Base-by-base conservation (phyloP, 352 stramenopile species). In the Pythium monospermum region DNA sequence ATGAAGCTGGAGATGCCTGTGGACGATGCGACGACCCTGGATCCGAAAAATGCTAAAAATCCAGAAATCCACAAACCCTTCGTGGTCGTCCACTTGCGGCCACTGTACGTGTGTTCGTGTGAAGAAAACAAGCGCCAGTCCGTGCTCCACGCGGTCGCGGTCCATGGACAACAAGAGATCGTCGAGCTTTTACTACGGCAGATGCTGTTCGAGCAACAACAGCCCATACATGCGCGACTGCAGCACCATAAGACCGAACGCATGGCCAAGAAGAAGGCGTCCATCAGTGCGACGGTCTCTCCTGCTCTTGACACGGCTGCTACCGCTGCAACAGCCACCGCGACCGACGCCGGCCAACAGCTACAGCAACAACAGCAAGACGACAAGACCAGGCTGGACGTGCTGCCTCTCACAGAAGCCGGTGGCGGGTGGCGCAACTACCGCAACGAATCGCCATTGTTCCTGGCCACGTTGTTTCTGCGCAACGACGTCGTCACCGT, bases 351-450 rank as follows among this genome's bases (percentile, higher is more conserved):
- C 21, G 1, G 6, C 13, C 32, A 44, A n/a, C 1, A 21, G 8
- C n/a, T 56, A 25, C 15, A 57, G 16, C 32, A 44, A n/a, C 1
- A 21, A 12, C n/a, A 58, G 23, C 15, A 57, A 16, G 42, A 69
- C 15, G 22, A 57, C 25, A 39, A 33, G 19, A 56, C 27, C 18
- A 71, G 55, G 64, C 27, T 57, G 46, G 32, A 46, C 27, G 59
- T 67, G 2, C 15, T 57, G 13, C 19, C 46, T 5, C 53, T 61
- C 13, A 41, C 46, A 4, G 42, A 55, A 7, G 12, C 36, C n/a
- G n/a, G n/a, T n/a, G n/a, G n/a, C n/a, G 81, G 78, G 2, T 92
- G 81, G 81, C 68, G 55, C 44, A 90, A 87, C 54, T 63, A 87
- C 32, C 69, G 77, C 0, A 67, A 72, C 38, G 81, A 92, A 47